Conservation (phyloP, 192 early-diverging fungal species). For the Coemansia sp. region DNA sequence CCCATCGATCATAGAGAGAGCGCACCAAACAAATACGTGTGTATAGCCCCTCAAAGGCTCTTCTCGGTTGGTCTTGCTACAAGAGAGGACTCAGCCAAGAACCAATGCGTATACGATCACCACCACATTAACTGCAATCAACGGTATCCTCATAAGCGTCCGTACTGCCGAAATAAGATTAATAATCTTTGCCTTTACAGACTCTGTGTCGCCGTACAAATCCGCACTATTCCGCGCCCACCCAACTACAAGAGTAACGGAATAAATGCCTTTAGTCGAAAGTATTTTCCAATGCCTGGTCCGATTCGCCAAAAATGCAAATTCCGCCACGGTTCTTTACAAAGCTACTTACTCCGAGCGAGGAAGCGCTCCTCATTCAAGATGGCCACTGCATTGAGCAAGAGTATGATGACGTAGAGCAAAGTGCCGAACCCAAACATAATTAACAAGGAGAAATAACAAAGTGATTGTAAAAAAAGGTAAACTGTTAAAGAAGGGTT, state of each 20-base stretch:
- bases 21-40: no score
- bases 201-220: constrained; percentile 64
- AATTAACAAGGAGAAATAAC: no score
- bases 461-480: neutral
- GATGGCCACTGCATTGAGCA: constrained; percentile 86
- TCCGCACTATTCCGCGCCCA: constrained; percentile 58
- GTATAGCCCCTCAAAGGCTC: no score
- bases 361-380: constrained; percentile 92
- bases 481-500: neutral
- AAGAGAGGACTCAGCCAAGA: constrained; percentile 66
- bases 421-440: constrained; percentile 73
- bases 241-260: constrained; percentile 63
- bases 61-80: neutral
- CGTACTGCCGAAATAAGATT: constrained; percentile 87
- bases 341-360: constrained; percentile 72
- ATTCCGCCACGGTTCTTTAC: no score
- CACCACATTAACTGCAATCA: constrained; percentile 74
- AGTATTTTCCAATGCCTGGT: no score
- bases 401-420: constrained; percentile 72
- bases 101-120: constrained; percentile 80
- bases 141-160: constrained; percentile 83
- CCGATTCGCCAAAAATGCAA: neutral
- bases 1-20: no score
- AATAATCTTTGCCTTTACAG: constrained; percentile 76
- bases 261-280: no score